Evolutionary conservation across 352 stramenopile species (phyloP).

Genomic region (Phytophthora macrochlamydospora): DNA sequence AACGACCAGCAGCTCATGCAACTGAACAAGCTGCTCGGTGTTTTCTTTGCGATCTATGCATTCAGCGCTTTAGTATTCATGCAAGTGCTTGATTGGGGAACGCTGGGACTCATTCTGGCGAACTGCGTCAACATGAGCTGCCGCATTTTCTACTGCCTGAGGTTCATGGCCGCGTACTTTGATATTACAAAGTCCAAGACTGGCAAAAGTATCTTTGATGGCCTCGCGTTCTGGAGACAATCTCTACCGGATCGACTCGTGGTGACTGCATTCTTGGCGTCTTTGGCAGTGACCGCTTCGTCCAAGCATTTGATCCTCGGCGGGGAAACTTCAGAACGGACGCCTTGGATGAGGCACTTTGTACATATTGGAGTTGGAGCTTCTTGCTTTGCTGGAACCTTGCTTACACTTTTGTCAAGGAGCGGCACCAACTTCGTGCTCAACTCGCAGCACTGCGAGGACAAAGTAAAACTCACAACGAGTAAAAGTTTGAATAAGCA

Average conservation of each 20-base stretch:
- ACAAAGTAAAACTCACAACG: conserved; percentile 22
- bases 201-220: conserved; percentile 11
- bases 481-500: conserved; percentile 25
- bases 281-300: conserved; percentile 41
- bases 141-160: conserved; percentile 82
- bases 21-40: conserved; percentile 81
- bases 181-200: neutral
- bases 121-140: conserved; percentile 91
- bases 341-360: conserved; percentile 37
- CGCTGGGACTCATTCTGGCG: conserved; percentile 78
- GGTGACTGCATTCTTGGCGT: conserved; percentile 45
- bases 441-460: conserved; percentile 38
- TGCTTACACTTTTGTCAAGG: conserved; percentile 47
- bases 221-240: conserved; percentile 52
- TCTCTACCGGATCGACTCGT: conserved; percentile 61
- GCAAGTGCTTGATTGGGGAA: conserved; percentile 56
- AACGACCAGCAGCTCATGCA: conserved; percentile 70
- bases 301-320: conserved; percentile 52
- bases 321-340: conserved; percentile 17
- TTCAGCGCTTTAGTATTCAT: conserved; percentile 72
- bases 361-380: conserved; percentile 53
- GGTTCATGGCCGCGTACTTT: conserved; percentile 74
- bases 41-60: conserved; percentile 84
- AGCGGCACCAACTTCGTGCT: conserved; percentile 44
- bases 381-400: conserved; percentile 48